These are phyloP conservation scores for Sphaerulina vaccinii DNA, from an alignment of 2,329 filamentous ascomycete genomes.

Conservation along the genomic window DNA sequence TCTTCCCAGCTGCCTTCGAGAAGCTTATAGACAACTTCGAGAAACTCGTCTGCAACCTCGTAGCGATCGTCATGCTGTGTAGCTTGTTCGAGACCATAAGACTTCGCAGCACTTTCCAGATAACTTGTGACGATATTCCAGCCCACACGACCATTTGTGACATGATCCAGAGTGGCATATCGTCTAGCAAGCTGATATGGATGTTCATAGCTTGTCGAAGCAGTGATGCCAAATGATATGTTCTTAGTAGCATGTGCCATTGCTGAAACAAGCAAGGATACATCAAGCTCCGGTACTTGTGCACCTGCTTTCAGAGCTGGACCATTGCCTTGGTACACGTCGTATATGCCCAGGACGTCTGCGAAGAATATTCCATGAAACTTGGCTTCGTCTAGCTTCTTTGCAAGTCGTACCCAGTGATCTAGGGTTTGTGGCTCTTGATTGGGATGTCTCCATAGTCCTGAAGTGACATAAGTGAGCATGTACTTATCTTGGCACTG, in stretches of 20 bases:
- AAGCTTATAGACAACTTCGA: conserved; percentile 35
- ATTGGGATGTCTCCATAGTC: conserved; percentile 34
- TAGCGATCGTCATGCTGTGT: conserved; percentile 53
- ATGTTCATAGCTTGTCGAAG: conserved; percentile 40
- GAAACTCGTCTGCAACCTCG: conserved; percentile 49
- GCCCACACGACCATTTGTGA: conserved; percentile 39
- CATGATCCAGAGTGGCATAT: conserved; percentile 40
- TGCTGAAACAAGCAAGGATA: conserved; percentile 41
- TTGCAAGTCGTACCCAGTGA: conserved; percentile 50
- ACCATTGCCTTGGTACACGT: conserved; percentile 44
- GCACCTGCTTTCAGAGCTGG: conserved; percentile 60
- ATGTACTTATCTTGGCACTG: conserved; percentile 1
- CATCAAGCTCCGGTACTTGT: conserved; percentile 67
- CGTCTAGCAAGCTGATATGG: conserved; percentile 39
- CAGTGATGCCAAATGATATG: conserved; percentile 42
- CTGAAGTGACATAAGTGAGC: conserved; percentile 16
- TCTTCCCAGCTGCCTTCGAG: conserved; percentile 35
- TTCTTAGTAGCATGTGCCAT: conserved; percentile 48
- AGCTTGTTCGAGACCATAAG: conserved; percentile 47
- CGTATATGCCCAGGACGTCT: conserved; percentile 50
- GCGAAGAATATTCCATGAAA: conserved; percentile 55
- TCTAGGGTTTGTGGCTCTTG: conserved; percentile 44
- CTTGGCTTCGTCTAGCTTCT: conserved; percentile 49
- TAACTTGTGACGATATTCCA: conserved; percentile 56
- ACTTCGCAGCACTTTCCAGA: conserved; percentile 49